Evolutionary conservation across 176 grass and related monocot species (phyloP).

Genomic region (Zea luxurians): DNA sequence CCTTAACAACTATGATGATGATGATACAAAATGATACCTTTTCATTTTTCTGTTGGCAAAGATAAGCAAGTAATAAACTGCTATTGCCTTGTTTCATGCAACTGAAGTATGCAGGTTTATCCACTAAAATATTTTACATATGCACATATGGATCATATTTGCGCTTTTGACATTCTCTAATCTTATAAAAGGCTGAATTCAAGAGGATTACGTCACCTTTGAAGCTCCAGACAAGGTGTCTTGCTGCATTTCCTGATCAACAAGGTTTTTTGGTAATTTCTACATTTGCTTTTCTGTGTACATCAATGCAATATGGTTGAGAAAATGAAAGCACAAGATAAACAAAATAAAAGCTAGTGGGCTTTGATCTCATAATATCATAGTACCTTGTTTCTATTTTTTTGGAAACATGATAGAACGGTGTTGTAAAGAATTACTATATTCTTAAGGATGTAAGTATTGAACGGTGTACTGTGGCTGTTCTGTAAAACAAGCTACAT

Average conservation of each 20-base stretch:
- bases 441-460: not conserved
- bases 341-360: not conserved
- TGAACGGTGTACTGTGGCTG: not conserved
- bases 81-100: not conserved
- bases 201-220: slow-evolving; percentile 85
- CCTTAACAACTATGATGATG: too few relatives aligned
- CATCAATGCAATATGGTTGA: not conserved
- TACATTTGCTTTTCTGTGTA: slow-evolving; percentile 12
- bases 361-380: not conserved
- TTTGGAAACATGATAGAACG: not conserved
- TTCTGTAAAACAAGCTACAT: not conserved
- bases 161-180: slow-evolving; percentile 23
- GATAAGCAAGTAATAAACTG: slow-evolving; percentile 20
- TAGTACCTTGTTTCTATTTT: not conserved
- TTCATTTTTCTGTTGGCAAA: slow-evolving; percentile 24
- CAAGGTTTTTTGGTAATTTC: slow-evolving; percentile 91
- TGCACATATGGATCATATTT: slow-evolving; percentile 7
- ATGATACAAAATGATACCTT: slow-evolving; percentile 4
- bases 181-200: slow-evolving; percentile 67
- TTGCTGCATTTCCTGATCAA: slow-evolving; percentile 97
- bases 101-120: slow-evolving; percentile 4
- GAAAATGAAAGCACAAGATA: not conserved
- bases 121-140: slow-evolving; percentile 1
- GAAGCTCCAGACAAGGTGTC: slow-evolving; percentile 85
- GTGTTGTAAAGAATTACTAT: not conserved